Base-by-base conservation (phyloP, 768 basidiomycete species). In the Psilocybe cyanescens region DNA sequence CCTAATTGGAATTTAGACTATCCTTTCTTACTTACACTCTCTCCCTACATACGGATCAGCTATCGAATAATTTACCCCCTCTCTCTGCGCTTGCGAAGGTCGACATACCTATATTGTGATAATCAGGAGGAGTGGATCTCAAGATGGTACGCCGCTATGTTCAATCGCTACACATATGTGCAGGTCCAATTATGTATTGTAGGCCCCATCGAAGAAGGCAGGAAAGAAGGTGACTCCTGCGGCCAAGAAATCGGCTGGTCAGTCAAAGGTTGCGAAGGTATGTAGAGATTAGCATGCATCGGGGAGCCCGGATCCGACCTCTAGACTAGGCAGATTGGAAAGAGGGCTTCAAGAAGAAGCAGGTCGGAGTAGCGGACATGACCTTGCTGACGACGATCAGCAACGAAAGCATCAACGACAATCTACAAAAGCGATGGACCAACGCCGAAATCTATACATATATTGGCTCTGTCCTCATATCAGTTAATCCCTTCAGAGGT, bases 291-390 rank as follows among this genome's bases (percentile, higher is more conserved):
- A 45, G 28, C 52, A 30, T 56, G 53, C 48, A 35, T 53, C 35
- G 6, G 41, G 48, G 49, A 39, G 51, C 45, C 41, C 41, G 39
- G 39, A 39, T 61, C 60, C 64, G 48, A 68, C 49, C 55, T 59
- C 14, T n/a, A 57, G 44, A 24, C 57, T 65, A 99, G 96, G 97
- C 97, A 52, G 97, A 99, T 74, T 99, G 97, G 97, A 97, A 97
- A 77, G 97, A 99, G 71, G 95, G 96, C 4, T 99, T 99, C 84
- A 97, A 97, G 89, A 99, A 98, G 89, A 98, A 98, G 79, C 91
- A 94, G 76, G 90, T 96, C 63, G 97, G 97, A 58, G 97, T 99
- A 60, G 89, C 94, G 46, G 97, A 99, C 82, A 99, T 99, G 97
- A 99, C 97, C 8, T 80, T 99, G 63, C 80, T 99, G 60, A 92